Evolutionary conservation across 306 rosid genomes (phyloP), one percentile per base, ranked within the genome.

Genomic region (Prinsepia uniflora): DNA sequence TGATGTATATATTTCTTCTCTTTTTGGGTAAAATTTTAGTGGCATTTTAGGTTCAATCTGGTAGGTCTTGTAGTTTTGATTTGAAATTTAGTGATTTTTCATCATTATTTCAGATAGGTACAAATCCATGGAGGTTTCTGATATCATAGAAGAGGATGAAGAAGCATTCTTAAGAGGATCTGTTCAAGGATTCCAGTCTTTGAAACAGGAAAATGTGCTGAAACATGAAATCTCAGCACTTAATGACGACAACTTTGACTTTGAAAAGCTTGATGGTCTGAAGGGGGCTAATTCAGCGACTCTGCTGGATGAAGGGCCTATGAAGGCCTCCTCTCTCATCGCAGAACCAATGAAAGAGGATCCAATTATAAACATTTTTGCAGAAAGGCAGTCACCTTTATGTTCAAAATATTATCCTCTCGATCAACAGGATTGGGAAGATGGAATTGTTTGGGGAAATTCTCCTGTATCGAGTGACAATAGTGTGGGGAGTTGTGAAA

Each of bases 381-480:
- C 63, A 76, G 85, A 79, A 72, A 78, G 68, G 53, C 75, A 75
- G 65, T 73, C 83, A 65, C 83, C 83, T 17, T 56, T 12, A 30
- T 58, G 75, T 66, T 40, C 87, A 74, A 71, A 82, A 43, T 79
- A 90, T 76, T 89, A 89, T 72, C 92, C 96, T 68, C 89, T 89
- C 70, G 97, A 94, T 87, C 98, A 87, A 77, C 90, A 79, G 78
- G 88, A 89, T 66, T 94, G 98, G 98, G 98, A 94, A 81, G 89
- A 84, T 66, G 82, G 78, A 63, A 94, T 94, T 79, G 62, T 80
- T 65, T 94, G 98, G 98, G 98, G 87, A 47, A 82, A 87, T 77
- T 90, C 98, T 74, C 95, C 95, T 57, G 74, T 78, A 40, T 71
- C 65, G 17, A 84, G 85, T 82, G 79, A 79, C 54, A 77, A 70